phyloP scores from a whole-genome alignment of 2,329 filamentous ascomycete species.

The Ceratocystis ficicola region DNA sequence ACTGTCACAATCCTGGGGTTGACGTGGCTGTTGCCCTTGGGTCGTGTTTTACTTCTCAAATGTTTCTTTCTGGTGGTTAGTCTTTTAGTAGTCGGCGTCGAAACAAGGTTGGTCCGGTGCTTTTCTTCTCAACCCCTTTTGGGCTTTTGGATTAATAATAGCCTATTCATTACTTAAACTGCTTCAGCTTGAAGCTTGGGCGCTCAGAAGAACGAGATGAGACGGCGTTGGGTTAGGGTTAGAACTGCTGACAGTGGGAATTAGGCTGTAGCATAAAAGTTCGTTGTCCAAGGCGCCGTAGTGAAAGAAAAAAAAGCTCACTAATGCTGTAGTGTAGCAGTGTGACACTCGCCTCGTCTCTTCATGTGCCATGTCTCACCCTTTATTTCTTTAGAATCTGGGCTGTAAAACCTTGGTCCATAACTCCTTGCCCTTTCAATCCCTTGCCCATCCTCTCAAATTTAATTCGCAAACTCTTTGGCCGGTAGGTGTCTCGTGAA shows the following conservation, averaged over 20 bases:
- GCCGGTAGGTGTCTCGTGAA: conserved; percentile 25
- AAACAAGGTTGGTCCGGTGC: background rate
- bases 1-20: no score
- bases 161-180: no score
- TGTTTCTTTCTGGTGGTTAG: background rate
- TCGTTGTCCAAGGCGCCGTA: no score
- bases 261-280: no score
- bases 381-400: background rate
- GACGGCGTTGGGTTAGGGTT: no score
- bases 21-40: no score
- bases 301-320: no score
- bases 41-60: no score
- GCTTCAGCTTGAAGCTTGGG: no score
- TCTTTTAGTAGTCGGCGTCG: background rate
- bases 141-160: background rate
- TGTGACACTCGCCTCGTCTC: background rate
- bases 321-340: background rate
- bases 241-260: no score
- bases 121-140: background rate
- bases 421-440: background rate
- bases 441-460: background rate
- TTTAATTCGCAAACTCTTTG: background rate
- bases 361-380: background rate
- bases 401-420: no score
- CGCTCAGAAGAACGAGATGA: no score